phyloP scores from a whole-genome alignment of 2,329 filamentous ascomycete species.

The Colletotrichum simmondsii region DNA sequence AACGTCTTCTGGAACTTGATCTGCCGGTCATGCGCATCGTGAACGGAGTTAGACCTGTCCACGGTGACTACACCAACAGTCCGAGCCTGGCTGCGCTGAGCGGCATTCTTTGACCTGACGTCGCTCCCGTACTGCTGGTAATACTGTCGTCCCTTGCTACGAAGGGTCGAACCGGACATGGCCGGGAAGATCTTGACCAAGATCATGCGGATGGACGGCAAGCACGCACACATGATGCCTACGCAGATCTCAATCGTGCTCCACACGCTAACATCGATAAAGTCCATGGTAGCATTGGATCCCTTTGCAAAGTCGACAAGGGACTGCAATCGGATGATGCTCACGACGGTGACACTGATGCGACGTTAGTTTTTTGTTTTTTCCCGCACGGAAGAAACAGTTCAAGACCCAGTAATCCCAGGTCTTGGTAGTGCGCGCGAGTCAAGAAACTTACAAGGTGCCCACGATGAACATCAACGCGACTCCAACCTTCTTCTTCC shows the following conservation, averaged over 20 bases:
- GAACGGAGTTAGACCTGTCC: neutral
- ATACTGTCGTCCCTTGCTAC: constrained; percentile 30
- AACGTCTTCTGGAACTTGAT: constrained; percentile 49
- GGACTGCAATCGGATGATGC: constrained; percentile 41
- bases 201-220: constrained; percentile 45
- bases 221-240: constrained; percentile 48
- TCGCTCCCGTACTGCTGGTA: constrained; percentile 33
- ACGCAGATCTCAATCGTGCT: constrained; percentile 49
- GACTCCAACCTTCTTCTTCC: constrained; percentile 56
- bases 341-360: constrained; percentile 41
- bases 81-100: neutral
- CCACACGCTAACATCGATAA: constrained; percentile 42
- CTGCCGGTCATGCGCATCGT: constrained; percentile 1
- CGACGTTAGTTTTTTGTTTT: neutral
- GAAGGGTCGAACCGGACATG: constrained; percentile 29
- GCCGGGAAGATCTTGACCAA: constrained; percentile 45
- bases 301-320: constrained; percentile 39
- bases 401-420: neutral
- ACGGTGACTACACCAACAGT: constrained; percentile 21
- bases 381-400: too few species aligned
- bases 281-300: constrained; percentile 39
- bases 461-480: constrained; percentile 58
- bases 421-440: neutral
- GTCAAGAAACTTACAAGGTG: constrained; percentile 43
- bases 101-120: neutral